Evolutionary conservation across 352 stramenopile species (phyloP), one percentile per base, ranked within the genome.

Genomic region (Globisporangium recalcitrans): DNA sequence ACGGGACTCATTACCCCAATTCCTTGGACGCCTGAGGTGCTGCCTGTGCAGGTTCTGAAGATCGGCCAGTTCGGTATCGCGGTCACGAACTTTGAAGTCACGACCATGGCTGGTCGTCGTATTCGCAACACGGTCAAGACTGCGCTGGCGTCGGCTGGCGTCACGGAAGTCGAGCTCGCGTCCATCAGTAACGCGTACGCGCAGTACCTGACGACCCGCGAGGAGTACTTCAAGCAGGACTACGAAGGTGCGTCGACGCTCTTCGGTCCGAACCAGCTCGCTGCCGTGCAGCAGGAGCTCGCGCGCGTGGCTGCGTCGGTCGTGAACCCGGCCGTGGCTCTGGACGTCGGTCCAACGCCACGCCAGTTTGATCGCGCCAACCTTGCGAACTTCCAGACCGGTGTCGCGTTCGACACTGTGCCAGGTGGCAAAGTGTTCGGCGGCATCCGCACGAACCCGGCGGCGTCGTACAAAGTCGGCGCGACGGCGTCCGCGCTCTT

Each of bases 191-290:
- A 91, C 58, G 77, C 63, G 1, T 90, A 91, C 60, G 70, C 74
- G 21, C 62, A 70, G 31, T 91, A 91, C 60, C 56, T 87, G 61
- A 85, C 80, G 40, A 91, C 82, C 1, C 59, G 59, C 5, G 80
- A 89, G 40, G 82, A 91, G 56, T 91, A 90, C 58, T 46, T 77
- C 2, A 69, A 61, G 6, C 82, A 91, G 59, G 55, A 87, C 58
- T 91, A 91, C 59, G 82, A 91, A 63, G 82, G 82, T 22, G 77
- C 82, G 24, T 91, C 78, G 5, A 91, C 82, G 24, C 67, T 88
- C 13, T 89, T 90, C 34, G 82, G 80, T 11, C 80, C 79, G 1
- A 88, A 90, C 34, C 80, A 89, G 46, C 52, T 91, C 24, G 71
- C 60, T 9, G 82, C 74, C 1, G 70, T 89, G 21, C 74, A 84